Percentiles rank a stretch among this genome's conserved stretches.
Conservation (phyloP, 306 rosid genomes). For the Castanopsis chinensis region DNA sequence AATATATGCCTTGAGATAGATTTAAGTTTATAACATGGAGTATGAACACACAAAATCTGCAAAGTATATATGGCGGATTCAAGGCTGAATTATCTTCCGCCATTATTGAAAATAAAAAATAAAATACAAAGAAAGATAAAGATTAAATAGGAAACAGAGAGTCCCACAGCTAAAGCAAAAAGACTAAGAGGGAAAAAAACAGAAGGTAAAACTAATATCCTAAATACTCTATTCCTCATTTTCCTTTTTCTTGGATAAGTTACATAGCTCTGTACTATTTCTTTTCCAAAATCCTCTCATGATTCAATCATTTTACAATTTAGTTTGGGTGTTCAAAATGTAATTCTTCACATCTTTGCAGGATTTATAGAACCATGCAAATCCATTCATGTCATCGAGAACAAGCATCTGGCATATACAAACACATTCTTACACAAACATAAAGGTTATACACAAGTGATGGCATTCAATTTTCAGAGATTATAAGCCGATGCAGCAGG, state of each 20-base stretch:
- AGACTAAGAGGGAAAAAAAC: not conserved
- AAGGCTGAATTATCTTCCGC: not conserved
- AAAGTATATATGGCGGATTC: not conserved
- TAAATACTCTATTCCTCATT: not conserved
- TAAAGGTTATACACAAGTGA: not conserved
- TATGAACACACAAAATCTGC: not conserved
- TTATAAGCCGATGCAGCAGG: slow-evolving; percentile 16
- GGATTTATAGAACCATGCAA: slow-evolving; percentile 14
- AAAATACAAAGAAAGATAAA: not conserved
- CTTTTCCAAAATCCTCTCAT: slow-evolving; percentile 7
- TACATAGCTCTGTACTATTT: not conserved
- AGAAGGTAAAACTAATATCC: not conserved
- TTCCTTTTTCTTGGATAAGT: not conserved
- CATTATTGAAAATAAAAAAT: not conserved
- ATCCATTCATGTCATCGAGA: not conserved
- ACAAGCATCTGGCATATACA: not conserved
- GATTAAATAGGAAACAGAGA: not conserved
- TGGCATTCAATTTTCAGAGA: slow-evolving; percentile 20
- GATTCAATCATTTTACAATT: not conserved
- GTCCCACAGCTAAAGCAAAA: not conserved
- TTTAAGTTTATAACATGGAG: not conserved
- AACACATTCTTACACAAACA: not conserved
- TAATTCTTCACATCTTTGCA: not conserved
- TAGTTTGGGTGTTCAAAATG: not conserved
- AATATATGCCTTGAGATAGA: not conserved